Base-by-base conservation (phyloP, 2,329 filamentous ascomycete species). In the Rosellinia necatrix region DNA sequence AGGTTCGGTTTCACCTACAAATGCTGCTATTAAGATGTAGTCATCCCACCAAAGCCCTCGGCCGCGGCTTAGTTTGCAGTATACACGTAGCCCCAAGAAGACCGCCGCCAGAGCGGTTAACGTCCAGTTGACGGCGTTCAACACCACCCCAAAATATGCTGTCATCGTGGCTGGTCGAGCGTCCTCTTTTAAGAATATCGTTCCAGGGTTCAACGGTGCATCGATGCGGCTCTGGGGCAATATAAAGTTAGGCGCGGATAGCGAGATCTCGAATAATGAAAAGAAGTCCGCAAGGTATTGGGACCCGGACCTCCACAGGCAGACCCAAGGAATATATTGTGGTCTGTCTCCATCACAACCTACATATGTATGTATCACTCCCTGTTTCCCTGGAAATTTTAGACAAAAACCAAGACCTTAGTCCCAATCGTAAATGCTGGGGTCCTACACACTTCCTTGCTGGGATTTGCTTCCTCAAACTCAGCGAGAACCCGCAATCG, bases 31-130 rank as follows among this genome's bases (percentile, higher is more conserved):
- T 17, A 66, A 53, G 24, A 66, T 49, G 19, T 66, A 53, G 24
- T 66, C 64, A 37, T 64, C 64, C 64, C 64, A 66, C 62, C 64
- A 66, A 29, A 66, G 42, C 21, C 62, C 64, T 40, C 64, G 59
- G 32, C 51, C 22, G 25, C 56, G 50, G 38, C 56, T 56, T 27
- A 64, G 50, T 50, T 65, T 65, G 58, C 62, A 64, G 32, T 64
- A 65, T 15, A 65, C 9, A 21, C 63, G 62, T 42, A 65, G 40
- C 17, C 42, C 38, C n/a, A 64, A 41, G 38, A 65, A 64, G 10
- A 49, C 49, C 8, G 32, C 50, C 32, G 63, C 58, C 52, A 65
- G 32, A 29, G 46, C 41, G 25, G 56, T 56, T 34, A 65, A 59
- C 9, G 41, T 27, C 63, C 63, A 65, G 51, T 65, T 61, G 53